Evolutionary conservation across 2,329 filamentous ascomycete genomes (phyloP), one percentile per base, ranked within the genome.

Genomic region (Sporothrix sp.): DNA sequence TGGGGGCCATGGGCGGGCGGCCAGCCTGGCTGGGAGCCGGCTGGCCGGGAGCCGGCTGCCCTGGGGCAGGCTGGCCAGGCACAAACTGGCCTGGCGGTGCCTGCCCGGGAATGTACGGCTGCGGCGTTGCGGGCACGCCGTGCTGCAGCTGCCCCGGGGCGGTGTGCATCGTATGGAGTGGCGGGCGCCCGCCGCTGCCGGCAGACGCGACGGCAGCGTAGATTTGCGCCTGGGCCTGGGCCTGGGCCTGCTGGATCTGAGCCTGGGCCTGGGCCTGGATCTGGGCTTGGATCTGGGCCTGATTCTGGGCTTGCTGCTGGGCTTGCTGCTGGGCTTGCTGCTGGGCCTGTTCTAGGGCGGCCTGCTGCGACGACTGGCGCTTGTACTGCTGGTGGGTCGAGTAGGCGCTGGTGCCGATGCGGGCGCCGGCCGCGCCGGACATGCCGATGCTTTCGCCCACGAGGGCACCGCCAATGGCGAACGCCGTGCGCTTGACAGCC

Each of bases 401-500:
- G 27, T 37, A 52, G 5, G 23, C 28, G 7, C n/a, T 30, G 8
- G 25, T 28, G n/a, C 52, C 54, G 4, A 54, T 33, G 13, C 42
- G 39, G 1, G 56, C 56, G 4, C 56, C 57, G 1, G 35, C 20
- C 0, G 16, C 42, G 14, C 55, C 52, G 1, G 46, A 30, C 27
- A 57, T 33, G 20, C 55, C 52, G 3, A 56, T 42, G 6, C 32
- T 32, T 7, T 57, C 47, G 3, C 52, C 49, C 0, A 57, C 50
- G 0, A 56, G 16, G 2, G 51, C 53, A 8, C 56, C 56, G 38
- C 50, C 54, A 13, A 55, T 39, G 10, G 45, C 48, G 11, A 51
- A 49, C 1, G 53, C 52, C 1, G 52, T 54, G n/a, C 50, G 52
- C 46, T 56, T 54, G 14, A 57, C 49, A 2, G 48, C 53, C 11